phyloP scores from a whole-genome alignment of 352 stramenopile genomes.

The Phytophthora citrophthora region DNA sequence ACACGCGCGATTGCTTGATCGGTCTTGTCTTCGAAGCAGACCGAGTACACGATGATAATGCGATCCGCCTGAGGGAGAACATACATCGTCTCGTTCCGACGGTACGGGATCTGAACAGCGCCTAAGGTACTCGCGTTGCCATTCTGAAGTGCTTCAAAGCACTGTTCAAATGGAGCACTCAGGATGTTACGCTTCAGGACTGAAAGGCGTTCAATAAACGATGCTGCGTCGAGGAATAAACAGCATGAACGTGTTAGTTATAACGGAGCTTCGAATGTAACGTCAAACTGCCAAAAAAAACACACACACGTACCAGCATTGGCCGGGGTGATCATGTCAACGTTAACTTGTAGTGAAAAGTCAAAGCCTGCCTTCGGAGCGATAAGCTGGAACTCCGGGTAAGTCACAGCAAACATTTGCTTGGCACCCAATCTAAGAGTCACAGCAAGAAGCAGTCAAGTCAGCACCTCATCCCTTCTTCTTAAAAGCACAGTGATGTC shows the following conservation, averaged over 20 bases:
- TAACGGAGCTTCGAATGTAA: neutral
- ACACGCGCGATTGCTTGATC: slow-evolving; percentile 91
- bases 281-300: neutral
- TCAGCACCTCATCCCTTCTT: neutral
- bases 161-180: slow-evolving; percentile 80
- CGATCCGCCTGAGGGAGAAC: slow-evolving; percentile 87
- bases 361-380: slow-evolving; percentile 80
- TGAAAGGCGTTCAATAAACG: slow-evolving; percentile 76
- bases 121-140: slow-evolving; percentile 62
- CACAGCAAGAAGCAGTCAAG: neutral
- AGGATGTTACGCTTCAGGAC: slow-evolving; percentile 88
- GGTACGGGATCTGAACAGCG: slow-evolving; percentile 86
- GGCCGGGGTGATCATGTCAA: slow-evolving; percentile 72
- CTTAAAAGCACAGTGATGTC: neutral
- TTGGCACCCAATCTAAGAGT: slow-evolving; percentile 59
- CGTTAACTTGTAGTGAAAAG: slow-evolving; percentile 77
- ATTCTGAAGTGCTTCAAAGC: slow-evolving; percentile 78
- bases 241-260: neutral
- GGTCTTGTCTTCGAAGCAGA: slow-evolving; percentile 94
- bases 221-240: slow-evolving; percentile 43
- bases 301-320: slow-evolving; percentile 56
- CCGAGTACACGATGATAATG: slow-evolving; percentile 92
- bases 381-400: slow-evolving; percentile 76
- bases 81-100: slow-evolving; percentile 86
- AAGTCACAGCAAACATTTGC: slow-evolving; percentile 77